These are phyloP conservation scores for Henckelia pumila DNA, from an alignment of 257 asterid genomes.

Conservation along the genomic window DNA sequence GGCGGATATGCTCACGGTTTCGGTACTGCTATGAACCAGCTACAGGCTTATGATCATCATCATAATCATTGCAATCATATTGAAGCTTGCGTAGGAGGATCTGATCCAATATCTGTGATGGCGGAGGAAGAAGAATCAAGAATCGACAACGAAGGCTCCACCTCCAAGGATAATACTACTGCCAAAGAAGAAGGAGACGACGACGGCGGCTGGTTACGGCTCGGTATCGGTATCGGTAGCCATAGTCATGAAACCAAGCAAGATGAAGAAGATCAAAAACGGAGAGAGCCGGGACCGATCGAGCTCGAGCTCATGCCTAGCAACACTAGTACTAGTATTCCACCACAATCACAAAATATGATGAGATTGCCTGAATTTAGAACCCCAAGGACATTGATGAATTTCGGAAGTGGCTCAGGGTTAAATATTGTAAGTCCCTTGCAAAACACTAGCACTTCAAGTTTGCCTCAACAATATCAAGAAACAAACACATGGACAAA, in stretches of 20 bases:
- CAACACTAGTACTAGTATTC: not conserved
- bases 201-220: conserved; percentile 67
- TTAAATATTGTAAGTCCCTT: conserved; percentile 29
- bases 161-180: conserved; percentile 30
- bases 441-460: conserved; percentile 34
- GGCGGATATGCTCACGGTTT: conserved; percentile 31
- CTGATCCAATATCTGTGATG: conserved; percentile 50
- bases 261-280: conserved; percentile 20
- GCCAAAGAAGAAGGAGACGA: conserved; percentile 19
- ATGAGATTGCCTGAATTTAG: conserved; percentile 27
- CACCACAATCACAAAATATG: conserved; percentile 15
- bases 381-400: conserved; percentile 35
- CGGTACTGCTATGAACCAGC: conserved; percentile 39
- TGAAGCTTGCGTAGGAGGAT: conserved; percentile 40
- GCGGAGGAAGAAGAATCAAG: conserved; percentile 61
- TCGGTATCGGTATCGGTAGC: conserved; percentile 66
- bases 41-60: conserved; percentile 39
- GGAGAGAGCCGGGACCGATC: conserved; percentile 26
- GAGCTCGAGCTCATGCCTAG: conserved; percentile 69
- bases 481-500: conserved; percentile 41
- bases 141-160: conserved; percentile 34
- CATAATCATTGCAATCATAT: conserved; percentile 25
- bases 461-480: conserved; percentile 28
- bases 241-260: not conserved
- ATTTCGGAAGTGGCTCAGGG: conserved; percentile 22